These are phyloP conservation scores for Solanum aculeatissimum DNA, from an alignment of 305 asterid genomes.

Conservation along the genomic window DNA sequence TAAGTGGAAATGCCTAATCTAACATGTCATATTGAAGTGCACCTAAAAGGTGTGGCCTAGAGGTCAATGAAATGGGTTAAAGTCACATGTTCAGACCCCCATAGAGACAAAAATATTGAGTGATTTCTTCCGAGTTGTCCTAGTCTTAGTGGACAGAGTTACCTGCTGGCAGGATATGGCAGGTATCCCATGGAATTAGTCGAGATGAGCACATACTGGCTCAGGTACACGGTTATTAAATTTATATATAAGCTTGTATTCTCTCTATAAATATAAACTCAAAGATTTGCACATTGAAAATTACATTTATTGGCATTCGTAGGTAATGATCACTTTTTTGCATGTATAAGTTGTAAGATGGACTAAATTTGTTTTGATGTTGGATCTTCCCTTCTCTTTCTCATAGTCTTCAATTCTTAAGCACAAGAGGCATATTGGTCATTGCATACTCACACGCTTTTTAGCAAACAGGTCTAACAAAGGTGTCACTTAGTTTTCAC, in stretches of 20 bases:
- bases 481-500: background rate
- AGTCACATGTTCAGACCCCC: background rate
- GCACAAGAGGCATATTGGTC: background rate
- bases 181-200: background rate
- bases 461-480: background rate
- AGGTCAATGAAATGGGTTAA: background rate
- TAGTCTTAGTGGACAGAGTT: background rate
- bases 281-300: background rate
- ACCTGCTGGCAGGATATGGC: background rate
- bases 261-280: background rate
- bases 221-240: background rate
- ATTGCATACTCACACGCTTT: background rate
- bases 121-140: background rate
- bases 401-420: background rate
- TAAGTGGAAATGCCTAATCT: background rate
- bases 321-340: background rate
- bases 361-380: background rate
- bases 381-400: background rate
- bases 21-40: background rate
- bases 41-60: background rate
- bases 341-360: background rate
- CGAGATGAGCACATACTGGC: background rate
- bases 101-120: background rate
- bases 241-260: background rate
- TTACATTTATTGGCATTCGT: background rate